A percentile compares a stretch with the other conserved stretches of the same genome.
These are phyloP conservation scores for Isabelozyma rhagii DNA, from an alignment of 805 yeast species.

Conservation along the genomic window DNA sequence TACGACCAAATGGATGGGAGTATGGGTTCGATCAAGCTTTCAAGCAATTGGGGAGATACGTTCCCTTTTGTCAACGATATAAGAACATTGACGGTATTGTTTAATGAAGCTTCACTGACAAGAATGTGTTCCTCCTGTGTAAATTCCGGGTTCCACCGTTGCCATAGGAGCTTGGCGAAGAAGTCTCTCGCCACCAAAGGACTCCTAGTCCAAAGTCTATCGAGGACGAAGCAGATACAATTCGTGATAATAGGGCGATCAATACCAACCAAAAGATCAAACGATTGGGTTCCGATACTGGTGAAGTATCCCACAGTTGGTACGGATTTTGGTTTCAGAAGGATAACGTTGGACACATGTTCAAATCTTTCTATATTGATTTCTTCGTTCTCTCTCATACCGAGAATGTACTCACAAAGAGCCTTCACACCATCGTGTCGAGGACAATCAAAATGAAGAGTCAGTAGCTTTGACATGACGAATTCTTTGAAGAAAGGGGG, in stretches of 20 bases:
- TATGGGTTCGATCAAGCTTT: constrained; percentile 27
- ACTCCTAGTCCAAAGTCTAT: constrained; percentile 50
- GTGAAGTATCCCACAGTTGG: constrained; percentile 50
- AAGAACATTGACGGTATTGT: constrained; percentile 64
- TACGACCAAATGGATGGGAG: constrained; percentile 44
- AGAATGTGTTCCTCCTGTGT: constrained; percentile 15
- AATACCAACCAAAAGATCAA: constrained; percentile 52
- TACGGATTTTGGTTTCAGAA: constrained; percentile 57
- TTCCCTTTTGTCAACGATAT: constrained; percentile 53
- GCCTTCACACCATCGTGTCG: constrained; percentile 64
- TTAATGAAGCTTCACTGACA: constrained; percentile 48
- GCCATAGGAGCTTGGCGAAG: constrained; percentile 50
- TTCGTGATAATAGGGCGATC: constrained; percentile 61
- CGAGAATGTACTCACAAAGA: constrained; percentile 72
- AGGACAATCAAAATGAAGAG: constrained; percentile 52
- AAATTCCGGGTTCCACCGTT: constrained; percentile 34
- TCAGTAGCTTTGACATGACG: constrained; percentile 49
- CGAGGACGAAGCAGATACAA: constrained; percentile 54
- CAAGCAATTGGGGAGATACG: constrained; percentile 20
- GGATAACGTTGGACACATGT: constrained; percentile 61
- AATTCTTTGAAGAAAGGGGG: constrained; percentile 45
- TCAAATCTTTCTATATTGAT: constrained; percentile 64
- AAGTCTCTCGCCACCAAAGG: constrained; percentile 54
- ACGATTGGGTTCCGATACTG: constrained; percentile 62
- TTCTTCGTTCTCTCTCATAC: constrained; percentile 70